These are phyloP conservation scores for Fulvia fulva DNA, from an alignment of 2,329 filamentous ascomycete species.

Conservation along the genomic window DNA sequence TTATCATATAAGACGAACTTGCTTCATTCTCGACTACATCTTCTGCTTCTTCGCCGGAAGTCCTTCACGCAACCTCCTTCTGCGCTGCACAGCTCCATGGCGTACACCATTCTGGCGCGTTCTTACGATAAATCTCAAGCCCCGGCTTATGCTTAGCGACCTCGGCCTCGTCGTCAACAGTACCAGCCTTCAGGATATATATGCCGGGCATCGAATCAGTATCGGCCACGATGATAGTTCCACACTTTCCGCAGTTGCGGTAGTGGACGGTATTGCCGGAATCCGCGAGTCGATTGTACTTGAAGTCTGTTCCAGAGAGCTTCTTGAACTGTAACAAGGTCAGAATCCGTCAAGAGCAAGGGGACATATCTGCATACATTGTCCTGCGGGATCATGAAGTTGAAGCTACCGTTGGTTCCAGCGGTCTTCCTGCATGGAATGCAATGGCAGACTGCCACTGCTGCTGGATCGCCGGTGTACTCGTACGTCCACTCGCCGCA, in stretches of 20 bases:
- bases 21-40: background rate
- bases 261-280: constrained; percentile 32
- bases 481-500: constrained; percentile 37
- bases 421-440: constrained; percentile 32
- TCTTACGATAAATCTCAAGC: constrained; percentile 31
- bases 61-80: constrained; percentile 18
- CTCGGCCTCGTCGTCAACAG: constrained; percentile 29
- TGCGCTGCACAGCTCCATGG: constrained; percentile 23
- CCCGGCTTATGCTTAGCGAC: constrained; percentile 22
- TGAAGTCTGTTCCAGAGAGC: constrained; percentile 26
- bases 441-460: constrained; percentile 31
- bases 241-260: constrained; percentile 30
- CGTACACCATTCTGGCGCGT: constrained; percentile 29
- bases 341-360: background rate
- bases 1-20: no score
- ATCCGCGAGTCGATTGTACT: constrained; percentile 28
- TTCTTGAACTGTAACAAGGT: constrained; percentile 25
- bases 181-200: constrained; percentile 32
- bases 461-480: constrained; percentile 30
- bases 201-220: constrained; percentile 25
- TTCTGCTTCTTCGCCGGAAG: background rate
- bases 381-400: constrained; percentile 26
- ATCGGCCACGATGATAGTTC: constrained; percentile 27
- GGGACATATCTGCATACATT: constrained; percentile 15
- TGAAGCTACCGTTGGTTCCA: constrained; percentile 30